Percentiles rank a stretch among this genome's conserved stretches.
phyloP scores from a whole-genome alignment of 805 yeast species.

The Pichia occidentalis region DNA sequence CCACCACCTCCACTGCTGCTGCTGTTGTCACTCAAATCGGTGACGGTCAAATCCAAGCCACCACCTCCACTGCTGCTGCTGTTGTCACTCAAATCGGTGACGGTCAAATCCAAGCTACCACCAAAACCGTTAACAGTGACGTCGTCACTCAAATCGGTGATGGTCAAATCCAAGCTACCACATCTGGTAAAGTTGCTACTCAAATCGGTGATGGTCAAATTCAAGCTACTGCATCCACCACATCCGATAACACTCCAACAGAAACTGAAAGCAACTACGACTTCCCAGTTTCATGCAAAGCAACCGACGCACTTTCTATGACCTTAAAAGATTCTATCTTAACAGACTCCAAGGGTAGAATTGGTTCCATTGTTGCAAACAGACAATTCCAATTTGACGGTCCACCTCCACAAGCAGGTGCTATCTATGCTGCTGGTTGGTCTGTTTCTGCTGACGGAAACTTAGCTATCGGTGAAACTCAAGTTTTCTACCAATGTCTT shows the following conservation, averaged over 20 bases:
- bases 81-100: too few species aligned
- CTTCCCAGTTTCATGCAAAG: constrained; percentile 18
- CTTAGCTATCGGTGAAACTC: constrained; percentile 43
- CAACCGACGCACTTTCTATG: constrained; percentile 37
- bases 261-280: constrained; percentile 18
- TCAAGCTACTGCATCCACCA: constrained; percentile 31
- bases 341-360: constrained; percentile 42
- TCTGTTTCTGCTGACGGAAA: constrained; percentile 38
- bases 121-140: too few species aligned
- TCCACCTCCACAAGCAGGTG: constrained; percentile 57
- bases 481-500: constrained; percentile 44
- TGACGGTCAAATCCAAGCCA: too few species aligned
- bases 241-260: constrained; percentile 25
- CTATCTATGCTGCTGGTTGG: constrained; percentile 47
- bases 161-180: constrained; percentile 37
- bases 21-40: too few species aligned
- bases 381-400: constrained; percentile 61
- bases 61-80: too few species aligned
- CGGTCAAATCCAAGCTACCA: too few species aligned
- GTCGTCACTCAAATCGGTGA: constrained; percentile 40
- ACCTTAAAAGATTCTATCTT: constrained; percentile 36
- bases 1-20: too few species aligned
- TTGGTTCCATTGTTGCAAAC: constrained; percentile 54
- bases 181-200: constrained; percentile 24
- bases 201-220: constrained; percentile 37